Evolutionary conservation across 345 rosid genomes (phyloP), one percentile per base, ranked within the genome.

Genomic region (Salix udensis): DNA sequence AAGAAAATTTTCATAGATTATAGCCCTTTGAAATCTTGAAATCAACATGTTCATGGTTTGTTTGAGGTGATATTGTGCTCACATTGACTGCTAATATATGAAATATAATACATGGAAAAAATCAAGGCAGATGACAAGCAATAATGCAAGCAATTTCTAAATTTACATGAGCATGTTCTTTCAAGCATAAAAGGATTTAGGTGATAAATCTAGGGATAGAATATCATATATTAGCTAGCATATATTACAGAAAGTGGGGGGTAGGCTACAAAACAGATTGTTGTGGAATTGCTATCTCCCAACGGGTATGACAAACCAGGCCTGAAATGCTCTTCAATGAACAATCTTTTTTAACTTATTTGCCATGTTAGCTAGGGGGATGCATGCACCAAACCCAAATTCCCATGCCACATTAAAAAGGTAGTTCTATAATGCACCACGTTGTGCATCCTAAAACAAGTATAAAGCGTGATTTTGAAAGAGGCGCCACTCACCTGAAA

Each of bases 401-500:
- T 72, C 52, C 71, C 36, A 21, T 18, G 36, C 23, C 79, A 50
- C 72, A 68, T 58, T 52, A 34, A 73, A 67, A 67, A 67, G 55
- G 21, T 18, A 24, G 36, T 15, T 39, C 26, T 26, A 67, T 44
- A 68, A 30, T 23, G 46, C 64, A 31, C 52, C 75, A n/a, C 30
- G 15, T 40, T 28, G 23, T 7, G 61, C 68, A 67, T 58, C 72
- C 65, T 55, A 72, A 55, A 58, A 66, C 65, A 78, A 53, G 72
- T 48, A 67, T 77, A 55, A 73, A 68, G 40, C 67, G 50, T 24
- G 77, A 74, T 23, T 68, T 68, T 46, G 46, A 31, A 74, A 84
- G 84, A 86, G 87, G 76, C 77, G 81, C 81, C 3, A 88, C 93
- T 91, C 91, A 91, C 93, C 96, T 89, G 90, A 87, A 89, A 87